phyloP scores from a whole-genome alignment of 1,284 basidiomycete species.

The Pholiota adiposa region DNA sequence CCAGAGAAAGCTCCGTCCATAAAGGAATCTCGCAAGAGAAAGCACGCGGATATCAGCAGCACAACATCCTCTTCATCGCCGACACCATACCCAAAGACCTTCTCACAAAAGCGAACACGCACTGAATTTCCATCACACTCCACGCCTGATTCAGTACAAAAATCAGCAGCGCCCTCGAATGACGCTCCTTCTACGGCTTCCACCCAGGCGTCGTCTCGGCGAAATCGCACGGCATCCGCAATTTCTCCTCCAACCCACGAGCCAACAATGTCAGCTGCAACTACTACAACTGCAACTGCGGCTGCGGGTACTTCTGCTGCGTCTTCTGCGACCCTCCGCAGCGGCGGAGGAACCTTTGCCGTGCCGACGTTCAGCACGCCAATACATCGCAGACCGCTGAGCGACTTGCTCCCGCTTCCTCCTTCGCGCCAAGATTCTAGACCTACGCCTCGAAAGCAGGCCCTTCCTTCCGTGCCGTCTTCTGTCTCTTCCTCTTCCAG shows the following conservation, averaged over 20 bases:
- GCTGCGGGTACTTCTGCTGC: neutral
- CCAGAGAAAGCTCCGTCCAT: neutral
- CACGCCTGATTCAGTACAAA: neutral
- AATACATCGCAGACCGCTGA: neutral
- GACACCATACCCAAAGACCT: neutral
- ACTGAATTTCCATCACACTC: neutral
- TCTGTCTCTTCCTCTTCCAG: neutral
- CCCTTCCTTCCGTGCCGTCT: neutral
- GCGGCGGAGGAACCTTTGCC: neutral
- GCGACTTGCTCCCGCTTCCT: constrained; percentile 1
- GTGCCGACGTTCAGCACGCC: neutral
- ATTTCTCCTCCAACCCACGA: neutral
- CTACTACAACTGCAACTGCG: neutral
- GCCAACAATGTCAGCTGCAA: no score
- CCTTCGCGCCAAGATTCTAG: neutral
- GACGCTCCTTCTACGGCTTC: neutral
- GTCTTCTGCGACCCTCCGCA: neutral
- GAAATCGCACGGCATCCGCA: neutral
- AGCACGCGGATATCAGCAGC: neutral
- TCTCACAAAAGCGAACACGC: neutral
- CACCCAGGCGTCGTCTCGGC: neutral
- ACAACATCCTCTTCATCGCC: neutral
- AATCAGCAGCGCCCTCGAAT: neutral
- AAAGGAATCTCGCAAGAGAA: neutral
- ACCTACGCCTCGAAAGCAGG: neutral